Base-by-base conservation (phyloP, 192 early-diverging fungal genomes). In the Rhizoclosmatium sp. region DNA sequence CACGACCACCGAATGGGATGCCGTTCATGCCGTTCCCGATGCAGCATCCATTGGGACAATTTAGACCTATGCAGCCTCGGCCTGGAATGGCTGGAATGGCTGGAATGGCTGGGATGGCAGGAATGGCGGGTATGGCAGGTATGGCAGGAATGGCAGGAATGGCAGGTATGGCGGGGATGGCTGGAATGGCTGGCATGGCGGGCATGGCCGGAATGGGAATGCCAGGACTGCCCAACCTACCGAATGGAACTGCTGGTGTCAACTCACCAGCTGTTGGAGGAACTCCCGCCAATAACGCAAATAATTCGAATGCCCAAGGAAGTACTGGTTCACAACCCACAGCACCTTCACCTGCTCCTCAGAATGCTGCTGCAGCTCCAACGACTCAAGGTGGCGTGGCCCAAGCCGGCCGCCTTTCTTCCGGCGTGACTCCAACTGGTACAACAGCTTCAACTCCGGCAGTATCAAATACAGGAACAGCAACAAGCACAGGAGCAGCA, bases 21-120 rank as follows among this genome's bases (percentile, higher is more conserved):
- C 72, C 60, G 23, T 65, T 65, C 64, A 73, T 75, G 72, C 79
- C 65, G 7, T 56, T 31, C 16, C 31, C 64, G 3, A 31, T 66
- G n/a, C 10, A 48, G 47, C 59, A 72, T 10, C 64, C 40, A 21
- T 58, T 58, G 65, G 42, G 60, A 14, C 67, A 79, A 39, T 70
- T 77, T 48, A 47, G 59, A 46, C 78, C 62, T 16, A 46, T 77
- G 39, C 48, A 48, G 12, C 48, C 21, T 68, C 45, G 49, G 3
- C 76, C 76, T 3, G 21, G 19, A 9, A 56, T 51, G 56, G 61
- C 58, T 47, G 39, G 49, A 40, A 72, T 75, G 40, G 40, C 73
- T 54, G 51, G 51, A 0, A 54, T 54, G 51, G 9, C 21, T 1
- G 49, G 23, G 10, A 58, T 23, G 47, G n/a, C 47, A 48, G 19